phyloP scores from a whole-genome alignment of 345 rosid genomes.

The Sapria himalayana region DNA sequence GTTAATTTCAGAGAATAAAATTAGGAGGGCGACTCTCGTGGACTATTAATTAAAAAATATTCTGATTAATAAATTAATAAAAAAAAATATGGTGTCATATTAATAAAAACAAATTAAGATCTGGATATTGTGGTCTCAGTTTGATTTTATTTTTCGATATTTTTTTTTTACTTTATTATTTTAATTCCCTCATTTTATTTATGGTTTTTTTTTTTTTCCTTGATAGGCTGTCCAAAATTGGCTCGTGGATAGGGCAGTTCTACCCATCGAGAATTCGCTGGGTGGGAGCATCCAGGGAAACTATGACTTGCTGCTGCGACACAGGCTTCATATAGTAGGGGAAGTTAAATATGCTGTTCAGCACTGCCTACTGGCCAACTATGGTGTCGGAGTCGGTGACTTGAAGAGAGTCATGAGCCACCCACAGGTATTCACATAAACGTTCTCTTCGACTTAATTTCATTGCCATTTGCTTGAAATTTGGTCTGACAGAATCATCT shows the following conservation, averaged over 20 bases:
- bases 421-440: constrained; percentile 72
- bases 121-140: not conserved
- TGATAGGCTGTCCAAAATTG: constrained; percentile 66
- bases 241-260: constrained; percentile 90
- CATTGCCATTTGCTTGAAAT: not conserved
- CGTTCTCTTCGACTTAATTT: constrained; percentile 1
- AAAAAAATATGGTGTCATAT: no score
- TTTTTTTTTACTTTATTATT: not conserved
- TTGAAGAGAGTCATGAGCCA: constrained; percentile 84
- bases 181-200: not conserved
- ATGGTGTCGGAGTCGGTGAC: constrained; percentile 57
- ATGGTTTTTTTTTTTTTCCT: not conserved
- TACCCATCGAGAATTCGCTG: constrained; percentile 89
- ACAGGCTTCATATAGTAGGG: constrained; percentile 85
- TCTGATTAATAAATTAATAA: no score
- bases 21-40: no score
- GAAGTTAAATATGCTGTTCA: constrained; percentile 81
- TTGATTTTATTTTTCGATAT: not conserved
- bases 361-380: constrained; percentile 86
- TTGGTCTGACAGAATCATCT: not conserved
- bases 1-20: no score
- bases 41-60: no score
- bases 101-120: not conserved
- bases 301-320: constrained; percentile 81
- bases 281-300: constrained; percentile 99